phyloP scores from a whole-genome alignment of 2,329 filamentous ascomycete species.

The Penicillium sp. region DNA sequence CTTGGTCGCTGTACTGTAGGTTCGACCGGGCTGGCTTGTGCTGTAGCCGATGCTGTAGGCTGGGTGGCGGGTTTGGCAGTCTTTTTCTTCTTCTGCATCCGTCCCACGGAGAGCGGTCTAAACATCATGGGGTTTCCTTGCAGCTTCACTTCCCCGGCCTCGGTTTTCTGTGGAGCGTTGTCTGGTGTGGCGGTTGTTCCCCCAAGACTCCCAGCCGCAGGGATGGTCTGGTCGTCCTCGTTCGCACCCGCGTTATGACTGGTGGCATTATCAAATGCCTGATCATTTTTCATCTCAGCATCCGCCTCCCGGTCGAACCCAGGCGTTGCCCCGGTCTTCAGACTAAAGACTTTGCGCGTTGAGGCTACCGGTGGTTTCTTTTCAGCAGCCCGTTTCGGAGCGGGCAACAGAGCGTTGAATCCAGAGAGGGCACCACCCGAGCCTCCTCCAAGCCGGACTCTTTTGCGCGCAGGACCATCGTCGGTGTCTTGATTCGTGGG shows the following conservation, averaged over 20 bases:
- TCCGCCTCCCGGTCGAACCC: conserved; percentile 69
- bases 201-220: conserved; percentile 26
- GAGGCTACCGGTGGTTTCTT: conserved; percentile 36
- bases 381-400: conserved; percentile 63
- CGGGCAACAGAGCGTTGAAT: conserved; percentile 82
- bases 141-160: conserved; percentile 46
- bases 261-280: conserved; percentile 20
- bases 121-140: conserved; percentile 83
- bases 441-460: conserved; percentile 61
- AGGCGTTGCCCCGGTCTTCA: conserved; percentile 80
- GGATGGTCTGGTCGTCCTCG: conserved; percentile 28
- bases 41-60: conserved; percentile 11
- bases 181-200: conserved; percentile 7
- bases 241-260: conserved; percentile 34
- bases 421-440: conserved; percentile 67
- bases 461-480: conserved; percentile 66
- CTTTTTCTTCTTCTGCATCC: conserved; percentile 70
- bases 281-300: conserved; percentile 35
- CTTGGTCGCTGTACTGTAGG: conserved; percentile 16
- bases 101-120: conserved; percentile 78
- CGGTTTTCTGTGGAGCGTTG: conserved; percentile 12
- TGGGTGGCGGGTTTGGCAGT: conserved; percentile 31
- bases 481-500: conserved; percentile 38
- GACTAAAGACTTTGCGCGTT: conserved; percentile 59
- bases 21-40: conserved; percentile 10